phyloP scores from a whole-genome alignment of 2,329 filamentous ascomycete species.

The Leptographium flavum region DNA sequence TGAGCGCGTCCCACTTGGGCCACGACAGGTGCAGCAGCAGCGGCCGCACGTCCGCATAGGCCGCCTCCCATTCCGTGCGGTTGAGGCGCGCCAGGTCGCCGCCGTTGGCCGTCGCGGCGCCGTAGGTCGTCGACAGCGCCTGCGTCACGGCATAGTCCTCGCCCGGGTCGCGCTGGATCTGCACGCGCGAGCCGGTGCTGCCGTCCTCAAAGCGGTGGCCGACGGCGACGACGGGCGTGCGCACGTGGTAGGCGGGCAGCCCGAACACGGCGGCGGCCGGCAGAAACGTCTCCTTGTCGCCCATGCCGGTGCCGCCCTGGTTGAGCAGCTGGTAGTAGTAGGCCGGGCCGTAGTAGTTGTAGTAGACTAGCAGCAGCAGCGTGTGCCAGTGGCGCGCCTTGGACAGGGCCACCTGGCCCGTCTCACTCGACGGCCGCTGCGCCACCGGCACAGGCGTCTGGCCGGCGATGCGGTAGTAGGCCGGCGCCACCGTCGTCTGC shows the following conservation, averaged over 20 bases:
- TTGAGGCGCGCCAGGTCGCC: background rate
- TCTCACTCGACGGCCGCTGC: slow-evolving; percentile 25
- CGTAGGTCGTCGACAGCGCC: background rate
- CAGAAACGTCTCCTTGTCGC: slow-evolving; percentile 34
- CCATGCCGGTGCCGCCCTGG: slow-evolving; percentile 27
- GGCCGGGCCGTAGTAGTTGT: slow-evolving; percentile 37
- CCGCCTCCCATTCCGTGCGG: background rate
- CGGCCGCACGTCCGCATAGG: slow-evolving; percentile 9
- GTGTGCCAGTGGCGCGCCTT: slow-evolving; percentile 30
- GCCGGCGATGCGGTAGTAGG: slow-evolving; percentile 29
- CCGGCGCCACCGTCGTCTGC: slow-evolving; percentile 24
- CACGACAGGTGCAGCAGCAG: slow-evolving; percentile 22
- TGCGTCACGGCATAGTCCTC: slow-evolving; percentile 14
- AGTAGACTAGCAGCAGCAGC: slow-evolving; percentile 35
- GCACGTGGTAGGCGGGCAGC: slow-evolving; percentile 24
- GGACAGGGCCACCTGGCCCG: slow-evolving; percentile 31
- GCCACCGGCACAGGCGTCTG: slow-evolving; percentile 17
- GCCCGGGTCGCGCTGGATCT: slow-evolving; percentile 15
- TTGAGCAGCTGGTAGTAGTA: slow-evolving; percentile 35
- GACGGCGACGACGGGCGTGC: slow-evolving; percentile 16
- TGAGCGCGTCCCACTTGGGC: slow-evolving; percentile 20
- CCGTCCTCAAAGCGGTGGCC: slow-evolving; percentile 18
- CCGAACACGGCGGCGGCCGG: slow-evolving; percentile 26
- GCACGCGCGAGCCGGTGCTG: slow-evolving; percentile 14
- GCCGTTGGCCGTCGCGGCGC: too few species aligned